phyloP scores from a whole-genome alignment of 345 rosid species.

The Passiflora organensis region DNA sequence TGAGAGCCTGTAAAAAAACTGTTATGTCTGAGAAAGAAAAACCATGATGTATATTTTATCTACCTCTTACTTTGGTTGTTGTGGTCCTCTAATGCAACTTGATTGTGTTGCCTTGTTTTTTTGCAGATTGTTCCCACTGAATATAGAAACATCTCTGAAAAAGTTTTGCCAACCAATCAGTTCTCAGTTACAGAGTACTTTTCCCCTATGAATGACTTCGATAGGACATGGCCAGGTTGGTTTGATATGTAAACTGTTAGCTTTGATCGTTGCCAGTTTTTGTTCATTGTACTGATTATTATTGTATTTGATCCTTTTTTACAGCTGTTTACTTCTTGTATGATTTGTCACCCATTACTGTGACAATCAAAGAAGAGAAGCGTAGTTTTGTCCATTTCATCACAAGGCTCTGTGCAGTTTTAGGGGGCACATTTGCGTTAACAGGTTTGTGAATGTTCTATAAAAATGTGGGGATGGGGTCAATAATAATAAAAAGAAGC shows the following conservation, averaged over 20 bases:
- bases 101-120: not conserved
- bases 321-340: conserved; percentile 93
- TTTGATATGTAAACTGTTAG: conserved; percentile 5
- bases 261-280: not conserved
- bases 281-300: conserved; percentile 13
- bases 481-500: too few species aligned
- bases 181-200: conserved; percentile 91
- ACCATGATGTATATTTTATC: too few species aligned
- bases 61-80: too few species aligned
- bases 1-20: too few species aligned
- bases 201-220: conserved; percentile 64
- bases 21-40: too few species aligned
- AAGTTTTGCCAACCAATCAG: conserved; percentile 83
- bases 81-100: too few species aligned
- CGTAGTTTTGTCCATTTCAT: conserved; percentile 91
- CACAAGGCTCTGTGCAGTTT: conserved; percentile 97
- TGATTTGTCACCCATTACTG: conserved; percentile 95
- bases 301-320: not conserved
- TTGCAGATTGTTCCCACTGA: conserved; percentile 96
- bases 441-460: conserved; percentile 53
- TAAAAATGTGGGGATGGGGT: not conserved
- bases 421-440: conserved; percentile 96
- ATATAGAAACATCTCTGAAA: conserved; percentile 78
- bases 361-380: conserved; percentile 86
- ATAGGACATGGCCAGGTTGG: conserved; percentile 93